phyloP scores from a whole-genome alignment of 148 eudicot species.

The Bassia scoparia region DNA sequence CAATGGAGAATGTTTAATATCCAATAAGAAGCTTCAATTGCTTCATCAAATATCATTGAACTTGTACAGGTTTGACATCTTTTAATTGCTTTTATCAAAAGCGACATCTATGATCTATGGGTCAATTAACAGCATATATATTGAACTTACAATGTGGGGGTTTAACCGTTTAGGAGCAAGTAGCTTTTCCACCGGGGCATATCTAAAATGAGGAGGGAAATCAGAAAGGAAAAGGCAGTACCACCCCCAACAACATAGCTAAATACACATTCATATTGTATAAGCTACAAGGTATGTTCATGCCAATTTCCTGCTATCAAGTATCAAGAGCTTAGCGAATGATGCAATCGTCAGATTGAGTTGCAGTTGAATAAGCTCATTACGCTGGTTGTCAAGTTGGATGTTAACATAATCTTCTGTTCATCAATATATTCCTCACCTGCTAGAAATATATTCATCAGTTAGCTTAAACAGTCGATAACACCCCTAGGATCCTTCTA shows the following conservation, averaged over 20 bases:
- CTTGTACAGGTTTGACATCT: background rate
- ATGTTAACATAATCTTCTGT: constrained; percentile 96
- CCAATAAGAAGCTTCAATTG: constrained; percentile 3
- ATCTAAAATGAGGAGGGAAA: constrained; percentile 68
- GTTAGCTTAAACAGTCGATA: background rate
- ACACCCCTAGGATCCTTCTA: background rate
- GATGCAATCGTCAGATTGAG: constrained; percentile 73
- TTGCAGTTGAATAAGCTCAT: constrained; percentile 89
- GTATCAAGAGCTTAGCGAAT: constrained; percentile 65
- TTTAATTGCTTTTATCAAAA: background rate
- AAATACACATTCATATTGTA: constrained; percentile 37
- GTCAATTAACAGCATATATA: background rate
- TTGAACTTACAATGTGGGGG: constrained; percentile 7
- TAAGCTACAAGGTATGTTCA: constrained; percentile 63
- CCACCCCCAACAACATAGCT: constrained; percentile 29
- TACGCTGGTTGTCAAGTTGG: constrained; percentile 93
- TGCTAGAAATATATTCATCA: constrained; percentile 17
- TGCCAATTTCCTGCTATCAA: constrained; percentile 65
- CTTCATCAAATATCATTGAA: background rate
- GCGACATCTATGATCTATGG: background rate
- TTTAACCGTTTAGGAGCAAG: constrained; percentile 61
- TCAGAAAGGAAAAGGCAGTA: constrained; percentile 42
- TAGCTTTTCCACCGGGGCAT: constrained; percentile 91
- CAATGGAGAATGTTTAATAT: background rate
- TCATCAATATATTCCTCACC: constrained; percentile 98